phyloP scores from a whole-genome alignment of 305 asterid species.

The Fraxinus dipetala region DNA sequence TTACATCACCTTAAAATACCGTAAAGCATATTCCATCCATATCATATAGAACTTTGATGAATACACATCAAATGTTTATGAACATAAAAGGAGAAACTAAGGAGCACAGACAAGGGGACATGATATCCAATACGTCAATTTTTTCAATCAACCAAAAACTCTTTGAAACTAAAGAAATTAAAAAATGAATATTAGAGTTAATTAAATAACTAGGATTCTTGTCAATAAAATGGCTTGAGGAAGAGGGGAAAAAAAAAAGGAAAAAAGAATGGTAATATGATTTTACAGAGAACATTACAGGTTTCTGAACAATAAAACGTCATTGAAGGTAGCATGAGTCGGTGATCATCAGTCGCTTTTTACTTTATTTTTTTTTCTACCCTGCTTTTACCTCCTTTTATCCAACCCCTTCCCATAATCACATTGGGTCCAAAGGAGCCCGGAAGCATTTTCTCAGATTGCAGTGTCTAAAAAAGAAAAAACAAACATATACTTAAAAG shows the following conservation, averaged over 20 bases:
- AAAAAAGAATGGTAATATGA: neutral
- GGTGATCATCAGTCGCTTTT: neutral
- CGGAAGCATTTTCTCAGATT: neutral
- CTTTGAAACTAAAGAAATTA: neutral
- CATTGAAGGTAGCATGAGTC: neutral
- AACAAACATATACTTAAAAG: neutral
- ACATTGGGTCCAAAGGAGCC: neutral
- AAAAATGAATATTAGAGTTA: neutral
- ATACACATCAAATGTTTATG: neutral
- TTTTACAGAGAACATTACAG: neutral
- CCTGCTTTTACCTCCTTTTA: neutral
- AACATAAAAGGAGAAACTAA: neutral
- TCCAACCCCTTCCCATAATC: neutral
- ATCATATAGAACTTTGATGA: neutral
- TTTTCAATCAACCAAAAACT: neutral
- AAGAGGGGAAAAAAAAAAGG: neutral
- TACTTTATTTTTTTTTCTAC: neutral
- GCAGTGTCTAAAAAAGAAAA: neutral
- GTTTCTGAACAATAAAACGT: neutral
- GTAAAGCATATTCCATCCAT: neutral
- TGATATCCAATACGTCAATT: neutral
- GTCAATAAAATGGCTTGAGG: neutral
- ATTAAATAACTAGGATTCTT: neutral
- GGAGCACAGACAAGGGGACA: neutral
- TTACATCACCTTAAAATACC: neutral